Conservation (phyloP, 2,329 filamentous ascomycete species). For the Ophiognomonia clavigignenti-juglandacearum region DNA sequence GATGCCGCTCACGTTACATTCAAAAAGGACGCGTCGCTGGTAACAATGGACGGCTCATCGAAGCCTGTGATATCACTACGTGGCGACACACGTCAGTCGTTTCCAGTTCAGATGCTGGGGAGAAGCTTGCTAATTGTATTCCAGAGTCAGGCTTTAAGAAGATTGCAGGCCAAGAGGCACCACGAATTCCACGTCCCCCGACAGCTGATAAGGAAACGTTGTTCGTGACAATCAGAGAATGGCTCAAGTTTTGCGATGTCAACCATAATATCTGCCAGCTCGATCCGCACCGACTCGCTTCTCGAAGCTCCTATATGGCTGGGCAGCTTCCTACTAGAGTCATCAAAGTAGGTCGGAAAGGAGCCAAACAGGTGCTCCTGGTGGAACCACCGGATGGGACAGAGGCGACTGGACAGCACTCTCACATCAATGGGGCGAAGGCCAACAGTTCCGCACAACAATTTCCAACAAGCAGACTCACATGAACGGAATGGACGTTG, state of each 20-base stretch:
- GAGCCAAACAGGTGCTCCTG: not conserved
- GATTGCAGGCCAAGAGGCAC: not conserved
- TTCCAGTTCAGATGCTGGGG: not conserved
- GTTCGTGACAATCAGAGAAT: conserved; percentile 4
- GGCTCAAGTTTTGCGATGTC: conserved; percentile 16
- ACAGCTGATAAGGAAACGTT: not conserved
- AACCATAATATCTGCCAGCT: not conserved
- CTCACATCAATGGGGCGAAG: conserved; percentile 22
- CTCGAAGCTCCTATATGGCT: not conserved
- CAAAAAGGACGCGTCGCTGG: not conserved
- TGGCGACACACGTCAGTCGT: too few species aligned
- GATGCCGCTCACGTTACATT: not conserved
- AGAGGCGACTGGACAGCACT: conserved; percentile 17
- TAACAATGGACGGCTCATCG: not conserved
- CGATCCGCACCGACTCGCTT: not conserved
- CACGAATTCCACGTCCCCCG: too few species aligned
- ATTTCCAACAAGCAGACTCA: not conserved
- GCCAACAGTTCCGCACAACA: conserved; percentile 15
- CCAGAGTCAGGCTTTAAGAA: not conserved
- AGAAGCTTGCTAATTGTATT: not conserved
- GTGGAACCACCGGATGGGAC: conserved; percentile 4
- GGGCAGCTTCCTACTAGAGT: conserved; percentile 18
- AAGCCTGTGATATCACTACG: not conserved
- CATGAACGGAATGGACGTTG: conserved; percentile 1
- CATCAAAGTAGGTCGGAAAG: conserved; percentile 13